Conservation (phyloP, 139 green algal species). For the Coelastrella sp. region DNA sequence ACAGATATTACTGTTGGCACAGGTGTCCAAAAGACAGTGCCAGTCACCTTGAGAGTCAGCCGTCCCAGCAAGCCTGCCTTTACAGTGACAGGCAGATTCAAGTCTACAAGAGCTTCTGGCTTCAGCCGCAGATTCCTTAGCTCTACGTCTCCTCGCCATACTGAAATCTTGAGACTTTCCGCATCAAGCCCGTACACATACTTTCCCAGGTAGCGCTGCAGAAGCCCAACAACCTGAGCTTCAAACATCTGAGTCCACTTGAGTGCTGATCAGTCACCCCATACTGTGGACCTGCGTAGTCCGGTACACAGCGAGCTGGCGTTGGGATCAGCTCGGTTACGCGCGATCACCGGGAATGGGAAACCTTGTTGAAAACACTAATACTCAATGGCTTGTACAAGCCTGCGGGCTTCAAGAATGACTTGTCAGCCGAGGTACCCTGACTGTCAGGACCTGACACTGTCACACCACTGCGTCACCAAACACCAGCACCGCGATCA, state of each 20-base stretch:
- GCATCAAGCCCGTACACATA: slow-evolving; percentile 89
- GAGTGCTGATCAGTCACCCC: background rate
- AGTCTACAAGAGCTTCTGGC: slow-evolving; percentile 87
- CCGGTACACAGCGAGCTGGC: too few relatives aligned
- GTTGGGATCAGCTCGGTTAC: too few relatives aligned
- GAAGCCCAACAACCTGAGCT: slow-evolving; percentile 79
- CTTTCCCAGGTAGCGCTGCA: slow-evolving; percentile 88
- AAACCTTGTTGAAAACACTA: too few relatives aligned
- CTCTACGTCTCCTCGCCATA: slow-evolving; percentile 92
- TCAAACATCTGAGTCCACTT: slow-evolving; percentile 78
- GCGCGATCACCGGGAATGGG: too few relatives aligned
- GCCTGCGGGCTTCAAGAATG: too few relatives aligned
- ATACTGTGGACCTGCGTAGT: background rate
- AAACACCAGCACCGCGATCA: too few relatives aligned
- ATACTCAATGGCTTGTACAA: too few relatives aligned
- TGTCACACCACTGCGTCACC: too few relatives aligned
- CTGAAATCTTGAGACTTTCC: slow-evolving; percentile 83
- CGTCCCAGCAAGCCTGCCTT: slow-evolving; percentile 90
- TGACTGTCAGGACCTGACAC: too few relatives aligned
- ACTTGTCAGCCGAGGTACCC: too few relatives aligned
- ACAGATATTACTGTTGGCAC: background rate
- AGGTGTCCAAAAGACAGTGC: background rate
- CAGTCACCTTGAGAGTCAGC: slow-evolving; percentile 87
- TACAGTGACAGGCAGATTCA: slow-evolving; percentile 93
- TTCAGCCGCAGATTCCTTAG: slow-evolving; percentile 93